These are phyloP conservation scores for Flueggea neowawraea DNA, from an alignment of 441 rosid species.

Conservation along the genomic window DNA sequence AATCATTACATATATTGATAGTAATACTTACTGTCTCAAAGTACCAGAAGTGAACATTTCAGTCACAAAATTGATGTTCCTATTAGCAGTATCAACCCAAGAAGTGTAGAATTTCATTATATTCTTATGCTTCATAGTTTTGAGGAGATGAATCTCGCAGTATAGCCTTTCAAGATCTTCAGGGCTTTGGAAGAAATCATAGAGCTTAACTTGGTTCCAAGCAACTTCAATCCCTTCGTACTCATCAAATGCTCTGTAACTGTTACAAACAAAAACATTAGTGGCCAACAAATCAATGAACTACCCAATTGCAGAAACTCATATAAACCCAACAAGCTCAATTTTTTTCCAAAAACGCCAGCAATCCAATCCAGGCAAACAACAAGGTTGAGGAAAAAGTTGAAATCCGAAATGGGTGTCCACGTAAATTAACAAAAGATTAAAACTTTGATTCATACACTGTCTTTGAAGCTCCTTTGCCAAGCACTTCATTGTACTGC, in stretches of 20 bases:
- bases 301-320: conserved; percentile 5
- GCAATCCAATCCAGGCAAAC: conserved; percentile 2
- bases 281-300: conserved; percentile 20
- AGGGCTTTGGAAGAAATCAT: conserved; percentile 87
- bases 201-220: conserved; percentile 97
- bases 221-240: conserved; percentile 97
- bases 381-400: conserved; percentile 16
- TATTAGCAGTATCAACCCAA: conserved; percentile 83
- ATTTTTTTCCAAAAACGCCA: conserved; percentile 11
- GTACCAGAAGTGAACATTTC: conserved; percentile 99
- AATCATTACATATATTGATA: not conserved
- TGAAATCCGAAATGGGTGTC: conserved; percentile 22
- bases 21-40: conserved; percentile 73
- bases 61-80: conserved; percentile 92
- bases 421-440: conserved; percentile 7
- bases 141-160: conserved; percentile 92
- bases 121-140: conserved; percentile 86
- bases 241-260: conserved; percentile 95
- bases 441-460: conserved; percentile 53
- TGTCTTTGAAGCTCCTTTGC: conserved; percentile 94
- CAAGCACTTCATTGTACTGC: conserved; percentile 89
- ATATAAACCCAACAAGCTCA: conserved; percentile 9
- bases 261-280: conserved; percentile 30
- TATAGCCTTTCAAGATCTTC: conserved; percentile 94
- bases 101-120: conserved; percentile 95